Conservation (phyloP, 371 early-diverging fungal genomes). For the Vavraia culicis region DNA sequence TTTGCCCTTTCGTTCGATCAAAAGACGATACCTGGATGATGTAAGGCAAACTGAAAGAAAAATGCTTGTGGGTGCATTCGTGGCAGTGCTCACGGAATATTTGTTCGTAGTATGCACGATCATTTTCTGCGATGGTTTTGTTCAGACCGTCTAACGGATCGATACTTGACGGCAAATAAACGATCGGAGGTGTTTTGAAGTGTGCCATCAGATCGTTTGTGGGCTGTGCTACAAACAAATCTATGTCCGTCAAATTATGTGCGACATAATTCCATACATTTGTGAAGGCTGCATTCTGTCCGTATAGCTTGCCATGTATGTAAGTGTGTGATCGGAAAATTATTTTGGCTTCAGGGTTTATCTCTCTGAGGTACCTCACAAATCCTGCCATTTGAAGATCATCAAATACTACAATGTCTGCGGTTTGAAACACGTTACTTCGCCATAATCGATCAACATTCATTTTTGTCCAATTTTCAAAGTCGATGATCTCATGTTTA, state of each 20-base stretch:
- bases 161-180: constrained; percentile 53
- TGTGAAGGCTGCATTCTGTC: constrained; percentile 3
- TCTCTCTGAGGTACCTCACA: constrained; percentile 52
- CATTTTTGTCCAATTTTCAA: constrained; percentile 52
- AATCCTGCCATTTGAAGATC: constrained; percentile 57
- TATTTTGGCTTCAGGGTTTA: constrained; percentile 50
- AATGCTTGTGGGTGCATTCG: constrained; percentile 50
- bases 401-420: constrained; percentile 60
- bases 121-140: constrained; percentile 43
- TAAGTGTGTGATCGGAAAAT: constrained; percentile 61
- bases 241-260: constrained; percentile 51
- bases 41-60: constrained; percentile 50
- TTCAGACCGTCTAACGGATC: constrained; percentile 50
- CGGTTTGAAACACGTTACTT: constrained; percentile 47
- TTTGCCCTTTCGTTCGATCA: constrained; percentile 64
- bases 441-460: constrained; percentile 56
- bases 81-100: constrained; percentile 53
- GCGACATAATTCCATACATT: constrained; percentile 49
- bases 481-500: constrained; percentile 50
- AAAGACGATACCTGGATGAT: constrained; percentile 60
- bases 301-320: constrained; percentile 41
- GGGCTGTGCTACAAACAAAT: constrained; percentile 57
- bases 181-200: constrained; percentile 50
- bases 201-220: constrained; percentile 33
- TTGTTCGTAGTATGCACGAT: constrained; percentile 48